A percentile compares a stretch with the other conserved stretches of the same genome.
Conservation (phyloP, 2,329 filamentous ascomycete genomes). For the Pseudocercospora ulei region DNA sequence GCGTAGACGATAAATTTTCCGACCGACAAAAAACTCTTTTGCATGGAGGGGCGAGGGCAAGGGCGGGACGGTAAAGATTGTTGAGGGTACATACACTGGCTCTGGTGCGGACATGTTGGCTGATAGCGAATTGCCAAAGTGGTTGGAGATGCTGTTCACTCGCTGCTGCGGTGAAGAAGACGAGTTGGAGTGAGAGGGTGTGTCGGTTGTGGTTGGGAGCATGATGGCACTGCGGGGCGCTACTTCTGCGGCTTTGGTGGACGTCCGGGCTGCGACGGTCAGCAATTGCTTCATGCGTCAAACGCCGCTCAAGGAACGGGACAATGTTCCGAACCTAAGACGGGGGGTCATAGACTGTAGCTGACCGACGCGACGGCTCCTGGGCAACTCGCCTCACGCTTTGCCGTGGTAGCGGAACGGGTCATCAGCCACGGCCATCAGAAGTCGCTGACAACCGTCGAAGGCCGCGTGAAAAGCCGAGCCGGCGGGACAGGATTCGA, state of each 20-base stretch:
- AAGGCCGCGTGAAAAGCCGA: neutral
- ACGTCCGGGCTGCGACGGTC: slow-evolving; percentile 6
- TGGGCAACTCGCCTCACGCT: neutral
- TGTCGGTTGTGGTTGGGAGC: slow-evolving; percentile 4
- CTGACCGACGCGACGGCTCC: neutral
- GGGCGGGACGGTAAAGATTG: neutral
- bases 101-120: slow-evolving; percentile 21
- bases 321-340: slow-evolving; percentile 4
- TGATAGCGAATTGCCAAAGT: slow-evolving; percentile 11
- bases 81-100: slow-evolving; percentile 21
- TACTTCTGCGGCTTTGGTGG: slow-evolving; percentile 1
- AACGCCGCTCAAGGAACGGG: neutral
- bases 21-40: slow-evolving; percentile 13
- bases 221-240: slow-evolving; percentile 1
- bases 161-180: slow-evolving; percentile 16
- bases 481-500: no score
- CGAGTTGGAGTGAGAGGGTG: slow-evolving; percentile 5
- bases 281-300: neutral
- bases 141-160: slow-evolving; percentile 17
- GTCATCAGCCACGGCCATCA: neutral
- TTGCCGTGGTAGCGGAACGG: slow-evolving; percentile 1
- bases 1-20: slow-evolving; percentile 8
- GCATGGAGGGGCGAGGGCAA: slow-evolving; percentile 8
- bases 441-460: no score
- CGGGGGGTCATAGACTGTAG: neutral